A percentile compares a stretch with the other conserved stretches of the same genome.
phyloP scores from a whole-genome alignment of 148 eudicot genomes.

The Vaccinium vitisidaea region DNA sequence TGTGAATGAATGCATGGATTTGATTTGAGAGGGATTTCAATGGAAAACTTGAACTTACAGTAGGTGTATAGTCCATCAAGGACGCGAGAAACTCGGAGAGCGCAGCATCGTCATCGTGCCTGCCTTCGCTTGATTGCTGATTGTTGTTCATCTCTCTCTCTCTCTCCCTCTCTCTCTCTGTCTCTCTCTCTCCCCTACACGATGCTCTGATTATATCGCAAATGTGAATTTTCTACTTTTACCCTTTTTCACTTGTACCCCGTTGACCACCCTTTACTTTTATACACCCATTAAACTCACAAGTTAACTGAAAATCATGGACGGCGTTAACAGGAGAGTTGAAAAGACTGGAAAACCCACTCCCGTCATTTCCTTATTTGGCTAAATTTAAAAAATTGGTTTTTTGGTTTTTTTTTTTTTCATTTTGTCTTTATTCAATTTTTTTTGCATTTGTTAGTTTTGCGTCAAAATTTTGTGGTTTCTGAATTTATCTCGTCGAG shows the following conservation, averaged over 20 bases:
- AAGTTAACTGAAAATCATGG: not conserved
- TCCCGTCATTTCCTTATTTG: too few species aligned
- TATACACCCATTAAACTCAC: not conserved
- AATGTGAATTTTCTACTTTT: not conserved
- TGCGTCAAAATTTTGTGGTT: too few species aligned
- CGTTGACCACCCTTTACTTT: not conserved
- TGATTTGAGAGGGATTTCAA: not conserved
- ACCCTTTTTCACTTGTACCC: not conserved
- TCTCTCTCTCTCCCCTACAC: not conserved
- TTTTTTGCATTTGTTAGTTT: too few species aligned
- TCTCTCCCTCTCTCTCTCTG: not conserved
- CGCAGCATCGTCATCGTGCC: conserved; percentile 67
- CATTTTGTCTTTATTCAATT: too few species aligned
- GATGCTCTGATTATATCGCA: not conserved
- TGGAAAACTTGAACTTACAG: conserved; percentile 36
- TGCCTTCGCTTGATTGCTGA: conserved; percentile 46
- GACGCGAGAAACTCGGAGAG: conserved; percentile 82
- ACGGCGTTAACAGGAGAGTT: not conserved
- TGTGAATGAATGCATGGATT: not conserved
- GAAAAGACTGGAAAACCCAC: not conserved
- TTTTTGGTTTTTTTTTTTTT: too few species aligned
- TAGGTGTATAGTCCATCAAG: conserved; percentile 78
- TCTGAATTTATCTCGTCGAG: too few species aligned
- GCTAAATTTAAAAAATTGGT: too few species aligned
- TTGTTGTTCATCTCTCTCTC: conserved; percentile 41